A percentile compares a stretch with the other conserved stretches of the same genome.
These are phyloP conservation scores for Cydonia oblonga DNA, from an alignment of 331 rosid species.

Conservation along the genomic window DNA sequence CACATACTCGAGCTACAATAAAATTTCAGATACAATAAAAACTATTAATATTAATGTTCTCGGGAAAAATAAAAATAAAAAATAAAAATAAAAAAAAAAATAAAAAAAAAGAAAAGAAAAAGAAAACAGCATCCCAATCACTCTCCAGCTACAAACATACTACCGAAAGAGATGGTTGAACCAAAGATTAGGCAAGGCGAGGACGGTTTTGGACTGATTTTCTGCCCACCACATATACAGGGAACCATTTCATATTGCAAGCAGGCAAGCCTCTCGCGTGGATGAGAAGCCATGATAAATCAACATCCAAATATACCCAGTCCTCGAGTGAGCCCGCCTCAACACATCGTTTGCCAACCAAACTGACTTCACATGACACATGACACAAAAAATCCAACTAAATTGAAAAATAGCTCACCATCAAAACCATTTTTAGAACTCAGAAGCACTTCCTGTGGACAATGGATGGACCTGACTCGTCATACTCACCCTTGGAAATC, in stretches of 20 bases:
- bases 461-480: slow-evolving; percentile 63
- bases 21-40: slow-evolving; percentile 29
- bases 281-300: not conserved
- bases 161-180: slow-evolving; percentile 27
- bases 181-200: slow-evolving; percentile 18
- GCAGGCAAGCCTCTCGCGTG: slow-evolving; percentile 10
- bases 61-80: slow-evolving; percentile 6
- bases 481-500: slow-evolving; percentile 72
- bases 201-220: slow-evolving; percentile 15
- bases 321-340: not conserved
- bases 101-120: not conserved
- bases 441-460: slow-evolving; percentile 76
- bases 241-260: slow-evolving; percentile 17
- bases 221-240: slow-evolving; percentile 2
- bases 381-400: slow-evolving; percentile 51
- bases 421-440: slow-evolving; percentile 30
- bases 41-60: slow-evolving; percentile 52
- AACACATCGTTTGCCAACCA: slow-evolving; percentile 18
- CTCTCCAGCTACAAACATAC: slow-evolving; percentile 41
- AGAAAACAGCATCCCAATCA: slow-evolving; percentile 22
- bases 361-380: slow-evolving; percentile 32
- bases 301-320: not conserved
- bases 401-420: slow-evolving; percentile 36
- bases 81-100: not conserved
- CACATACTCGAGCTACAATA: slow-evolving; percentile 33